These are phyloP conservation scores for Phytophthora rubi DNA, from an alignment of 352 stramenopile genomes.

Conservation along the genomic window DNA sequence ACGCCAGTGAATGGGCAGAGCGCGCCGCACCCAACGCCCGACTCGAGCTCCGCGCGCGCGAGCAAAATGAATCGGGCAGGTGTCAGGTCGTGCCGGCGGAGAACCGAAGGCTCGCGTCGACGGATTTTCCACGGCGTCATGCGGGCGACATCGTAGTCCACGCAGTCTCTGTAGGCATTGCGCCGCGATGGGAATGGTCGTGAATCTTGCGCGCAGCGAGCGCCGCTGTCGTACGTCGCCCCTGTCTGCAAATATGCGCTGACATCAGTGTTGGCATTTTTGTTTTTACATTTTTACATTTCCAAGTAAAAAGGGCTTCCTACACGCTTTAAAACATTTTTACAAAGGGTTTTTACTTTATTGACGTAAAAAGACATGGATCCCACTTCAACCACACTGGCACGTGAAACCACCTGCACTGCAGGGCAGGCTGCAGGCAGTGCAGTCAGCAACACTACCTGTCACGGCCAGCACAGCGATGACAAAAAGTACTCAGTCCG, in stretches of 20 bases:
- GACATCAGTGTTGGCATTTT: too few relatives aligned
- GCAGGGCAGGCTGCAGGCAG: too few relatives aligned
- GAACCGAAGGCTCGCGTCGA: neutral
- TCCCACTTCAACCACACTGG: too few relatives aligned
- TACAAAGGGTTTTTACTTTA: too few relatives aligned
- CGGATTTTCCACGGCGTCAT: constrained; percentile 19
- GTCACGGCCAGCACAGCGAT: too few relatives aligned
- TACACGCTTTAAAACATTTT: too few relatives aligned
- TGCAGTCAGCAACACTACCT: too few relatives aligned
- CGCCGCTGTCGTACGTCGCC: neutral
- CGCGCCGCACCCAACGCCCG: constrained; percentile 6
- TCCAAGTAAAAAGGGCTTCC: too few relatives aligned
- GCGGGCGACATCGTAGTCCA: neutral
- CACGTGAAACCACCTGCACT: too few relatives aligned
- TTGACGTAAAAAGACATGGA: too few relatives aligned
- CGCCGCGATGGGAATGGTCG: neutral
- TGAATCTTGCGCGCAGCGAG: constrained; percentile 9
- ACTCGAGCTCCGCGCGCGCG: neutral
- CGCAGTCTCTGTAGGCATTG: neutral
- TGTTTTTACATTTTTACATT: too few relatives aligned
- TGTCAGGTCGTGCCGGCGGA: constrained; percentile 5
- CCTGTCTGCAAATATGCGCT: constrained; percentile 13
- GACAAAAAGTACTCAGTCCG: too few relatives aligned
- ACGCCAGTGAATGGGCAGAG: constrained; percentile 17
- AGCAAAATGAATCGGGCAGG: constrained; percentile 1